Percentiles rank a stretch among this genome's conserved stretches.
Conservation (phyloP, 139 green algal species). For the Monoraphidium neglectum region DNA sequence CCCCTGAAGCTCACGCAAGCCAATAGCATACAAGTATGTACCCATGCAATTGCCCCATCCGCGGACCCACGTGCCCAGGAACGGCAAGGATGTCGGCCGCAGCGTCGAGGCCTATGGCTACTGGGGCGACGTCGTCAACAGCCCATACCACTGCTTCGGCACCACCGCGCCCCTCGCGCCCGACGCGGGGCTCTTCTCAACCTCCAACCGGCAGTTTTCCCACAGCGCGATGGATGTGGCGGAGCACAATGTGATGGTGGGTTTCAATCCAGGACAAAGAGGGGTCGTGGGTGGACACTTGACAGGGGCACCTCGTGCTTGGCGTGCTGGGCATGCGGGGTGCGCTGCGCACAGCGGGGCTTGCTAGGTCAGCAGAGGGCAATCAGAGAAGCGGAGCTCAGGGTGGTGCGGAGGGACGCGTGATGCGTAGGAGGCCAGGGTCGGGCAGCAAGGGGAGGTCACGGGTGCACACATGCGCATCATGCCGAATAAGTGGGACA, state of each 20-base stretch:
- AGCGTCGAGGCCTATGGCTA: slow-evolving; percentile 67
- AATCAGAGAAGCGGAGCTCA: no score
- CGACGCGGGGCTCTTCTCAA: slow-evolving; percentile 41
- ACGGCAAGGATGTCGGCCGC: slow-evolving; percentile 55
- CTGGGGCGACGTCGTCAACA: slow-evolving; percentile 74
- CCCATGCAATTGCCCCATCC: no score
- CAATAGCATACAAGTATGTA: no score
- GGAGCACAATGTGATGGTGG: slow-evolving; percentile 69
- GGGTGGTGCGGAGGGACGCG: no score
- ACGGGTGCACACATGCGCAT: not conserved
- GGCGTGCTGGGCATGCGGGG: no score
- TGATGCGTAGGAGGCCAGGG: no score
- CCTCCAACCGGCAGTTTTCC: slow-evolving; percentile 67
- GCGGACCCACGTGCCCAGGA: no score
- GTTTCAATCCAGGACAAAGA: no score
- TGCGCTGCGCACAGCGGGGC: not conserved
- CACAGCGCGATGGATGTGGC: slow-evolving; percentile 69
- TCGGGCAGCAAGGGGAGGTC: no score
- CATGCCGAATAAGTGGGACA: not conserved
- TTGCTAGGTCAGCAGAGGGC: no score
- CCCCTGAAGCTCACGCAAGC: no score
- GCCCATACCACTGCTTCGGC: slow-evolving; percentile 71
- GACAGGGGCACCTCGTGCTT: not conserved
- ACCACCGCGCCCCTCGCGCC: slow-evolving; percentile 22
- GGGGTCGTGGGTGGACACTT: not conserved